phyloP scores from a whole-genome alignment of 2,329 filamentous ascomycete species.

The Aaosphaeria pasadenensis region DNA sequence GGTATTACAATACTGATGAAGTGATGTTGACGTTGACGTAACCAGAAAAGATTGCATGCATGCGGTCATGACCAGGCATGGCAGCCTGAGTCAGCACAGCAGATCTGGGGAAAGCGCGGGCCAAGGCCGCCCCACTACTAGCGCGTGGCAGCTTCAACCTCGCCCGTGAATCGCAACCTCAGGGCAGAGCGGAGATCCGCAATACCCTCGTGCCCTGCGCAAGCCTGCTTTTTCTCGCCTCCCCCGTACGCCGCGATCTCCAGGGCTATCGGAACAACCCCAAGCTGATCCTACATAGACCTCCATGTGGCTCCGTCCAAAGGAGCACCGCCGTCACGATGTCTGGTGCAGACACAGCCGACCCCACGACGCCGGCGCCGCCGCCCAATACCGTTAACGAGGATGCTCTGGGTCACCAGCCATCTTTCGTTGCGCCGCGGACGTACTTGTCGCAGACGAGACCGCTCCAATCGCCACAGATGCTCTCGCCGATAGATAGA shows the following conservation, averaged over 20 bases:
- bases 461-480: slow-evolving; percentile 19
- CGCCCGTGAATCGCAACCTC: background rate
- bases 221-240: slow-evolving; percentile 1
- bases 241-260: slow-evolving; percentile 6
- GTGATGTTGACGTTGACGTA: no score
- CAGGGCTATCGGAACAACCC: slow-evolving; percentile 1
- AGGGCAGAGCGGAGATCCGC: no score
- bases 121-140: slow-evolving; percentile 11
- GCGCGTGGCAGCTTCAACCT: slow-evolving; percentile 5
- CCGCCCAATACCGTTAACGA: slow-evolving; percentile 21
- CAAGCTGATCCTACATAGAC: slow-evolving; percentile 8
- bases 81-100: background rate
- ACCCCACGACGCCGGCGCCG: slow-evolving; percentile 19
- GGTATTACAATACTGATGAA: no score
- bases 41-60: no score
- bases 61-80: no score
- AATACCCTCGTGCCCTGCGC: no score
- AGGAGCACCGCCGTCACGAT: slow-evolving; percentile 34
- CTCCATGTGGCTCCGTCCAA: slow-evolving; percentile 35
- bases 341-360: slow-evolving; percentile 36
- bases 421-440: slow-evolving; percentile 36
- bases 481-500: slow-evolving; percentile 64
- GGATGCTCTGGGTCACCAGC: slow-evolving; percentile 16
- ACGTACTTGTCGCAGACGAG: slow-evolving; percentile 33
- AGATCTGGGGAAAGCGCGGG: slow-evolving; percentile 1